Evolutionary conservation across 306 rosid species (phyloP).

Genomic region (Rosa rugosa): DNA sequence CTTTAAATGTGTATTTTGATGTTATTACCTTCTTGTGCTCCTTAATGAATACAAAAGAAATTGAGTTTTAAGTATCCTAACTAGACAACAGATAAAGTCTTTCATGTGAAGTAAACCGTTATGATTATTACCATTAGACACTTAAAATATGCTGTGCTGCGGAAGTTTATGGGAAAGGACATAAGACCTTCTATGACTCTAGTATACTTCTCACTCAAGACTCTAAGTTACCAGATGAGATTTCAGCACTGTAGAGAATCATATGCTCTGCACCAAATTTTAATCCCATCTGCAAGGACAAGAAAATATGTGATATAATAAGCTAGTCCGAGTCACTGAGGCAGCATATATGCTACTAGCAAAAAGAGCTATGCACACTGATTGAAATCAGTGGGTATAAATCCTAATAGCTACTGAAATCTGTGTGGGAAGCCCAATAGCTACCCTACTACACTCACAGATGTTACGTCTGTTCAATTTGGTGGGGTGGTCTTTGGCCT

Average conservation of each 20-base stretch:
- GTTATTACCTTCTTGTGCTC: conserved; percentile 20
- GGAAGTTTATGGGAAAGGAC: conserved; percentile 43
- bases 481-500: too few species aligned
- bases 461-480: too few species aligned
- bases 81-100: background rate
- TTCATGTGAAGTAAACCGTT: background rate
- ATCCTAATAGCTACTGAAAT: too few species aligned
- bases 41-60: background rate
- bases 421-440: too few species aligned
- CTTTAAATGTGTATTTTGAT: too few species aligned
- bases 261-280: conserved; percentile 31
- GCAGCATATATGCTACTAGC: conserved; percentile 2
- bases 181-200: conserved; percentile 29
- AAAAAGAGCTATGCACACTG: too few species aligned
- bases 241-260: conserved; percentile 30
- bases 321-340: background rate
- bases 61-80: background rate
- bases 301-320: background rate
- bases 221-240: background rate
- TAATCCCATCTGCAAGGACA: conserved; percentile 29
- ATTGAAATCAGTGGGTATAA: too few species aligned
- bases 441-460: too few species aligned
- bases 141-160: conserved; percentile 32
- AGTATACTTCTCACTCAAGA: conserved; percentile 24
- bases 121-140: conserved; percentile 24